Conservation (phyloP, 139 green algal genomes). For the Nannochloris sp. region DNA sequence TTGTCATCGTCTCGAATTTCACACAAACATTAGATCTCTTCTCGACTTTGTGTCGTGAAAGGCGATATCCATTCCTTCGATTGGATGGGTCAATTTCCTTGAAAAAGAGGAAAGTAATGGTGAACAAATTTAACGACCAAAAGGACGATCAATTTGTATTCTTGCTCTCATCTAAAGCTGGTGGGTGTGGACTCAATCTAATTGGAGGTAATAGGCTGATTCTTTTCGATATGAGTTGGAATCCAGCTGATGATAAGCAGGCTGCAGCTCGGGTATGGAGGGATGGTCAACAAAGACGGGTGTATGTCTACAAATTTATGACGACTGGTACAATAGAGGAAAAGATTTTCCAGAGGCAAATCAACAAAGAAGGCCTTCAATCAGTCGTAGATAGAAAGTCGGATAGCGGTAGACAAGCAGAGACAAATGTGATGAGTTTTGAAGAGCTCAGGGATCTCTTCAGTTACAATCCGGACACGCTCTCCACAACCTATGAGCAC, state of each 20-base stretch:
- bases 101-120: conserved; percentile 92
- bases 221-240: conserved; percentile 93
- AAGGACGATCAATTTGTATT: conserved; percentile 86
- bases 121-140: conserved; percentile 54
- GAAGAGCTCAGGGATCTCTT: conserved; percentile 95
- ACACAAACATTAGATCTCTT: conserved; percentile 88
- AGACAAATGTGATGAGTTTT: conserved; percentile 55
- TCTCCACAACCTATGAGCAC: conserved; percentile 75
- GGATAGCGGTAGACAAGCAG: conserved; percentile 1
- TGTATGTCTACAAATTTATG: conserved; percentile 96
- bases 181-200: conserved; percentile 96
- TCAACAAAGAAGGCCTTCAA: conserved; percentile 73
- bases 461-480: conserved; percentile 38
- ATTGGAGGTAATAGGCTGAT: conserved; percentile 89
- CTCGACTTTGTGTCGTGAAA: conserved; percentile 69
- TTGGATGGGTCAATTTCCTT: conserved; percentile 87
- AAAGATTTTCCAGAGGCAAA: conserved; percentile 97
- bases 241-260: conserved; percentile 81
- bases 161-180: conserved; percentile 88
- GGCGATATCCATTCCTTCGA: conserved; percentile 73
- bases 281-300: conserved; percentile 91
- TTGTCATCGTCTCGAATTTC: conserved; percentile 93
- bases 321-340: conserved; percentile 94
- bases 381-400: conserved; percentile 15
- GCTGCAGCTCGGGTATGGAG: conserved; percentile 80